Conservation (phyloP, 2,329 filamentous ascomycete genomes). For the Botryotinia globosa region DNA sequence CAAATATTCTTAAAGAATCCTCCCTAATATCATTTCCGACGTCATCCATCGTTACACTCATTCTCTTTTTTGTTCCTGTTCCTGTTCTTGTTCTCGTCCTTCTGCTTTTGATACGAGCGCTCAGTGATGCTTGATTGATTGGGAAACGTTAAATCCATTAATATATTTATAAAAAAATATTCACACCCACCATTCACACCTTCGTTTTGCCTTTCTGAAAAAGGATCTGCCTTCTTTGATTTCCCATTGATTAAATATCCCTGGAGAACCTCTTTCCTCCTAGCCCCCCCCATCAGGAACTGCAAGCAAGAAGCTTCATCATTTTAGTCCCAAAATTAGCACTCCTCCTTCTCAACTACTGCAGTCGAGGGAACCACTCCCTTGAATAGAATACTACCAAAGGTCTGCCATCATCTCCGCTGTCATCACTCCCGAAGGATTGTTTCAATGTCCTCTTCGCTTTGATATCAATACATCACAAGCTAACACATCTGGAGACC, state of each 20-base stretch:
- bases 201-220: background rate
- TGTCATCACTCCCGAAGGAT: background rate
- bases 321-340: slow-evolving; percentile 1
- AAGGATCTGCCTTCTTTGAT: slow-evolving; percentile 14
- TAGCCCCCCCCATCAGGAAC: background rate
- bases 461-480: background rate
- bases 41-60: background rate
- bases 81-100: background rate
- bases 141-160: background rate
- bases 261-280: slow-evolving; percentile 10
- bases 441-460: background rate
- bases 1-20: background rate
- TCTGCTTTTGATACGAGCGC: background rate
- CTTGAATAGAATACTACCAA: background rate
- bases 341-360: background rate
- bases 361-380: background rate
- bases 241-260: slow-evolving; percentile 2
- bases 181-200: background rate
- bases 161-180: background rate
- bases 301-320: slow-evolving; percentile 17
- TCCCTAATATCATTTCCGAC: background rate
- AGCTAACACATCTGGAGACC: background rate
- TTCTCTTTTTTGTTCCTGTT: background rate
- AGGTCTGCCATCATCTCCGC: slow-evolving; percentile 2
- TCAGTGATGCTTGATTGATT: background rate